Evolutionary conservation across 352 stramenopile species (phyloP).

Genomic region (Globisporangium irregulare): DNA sequence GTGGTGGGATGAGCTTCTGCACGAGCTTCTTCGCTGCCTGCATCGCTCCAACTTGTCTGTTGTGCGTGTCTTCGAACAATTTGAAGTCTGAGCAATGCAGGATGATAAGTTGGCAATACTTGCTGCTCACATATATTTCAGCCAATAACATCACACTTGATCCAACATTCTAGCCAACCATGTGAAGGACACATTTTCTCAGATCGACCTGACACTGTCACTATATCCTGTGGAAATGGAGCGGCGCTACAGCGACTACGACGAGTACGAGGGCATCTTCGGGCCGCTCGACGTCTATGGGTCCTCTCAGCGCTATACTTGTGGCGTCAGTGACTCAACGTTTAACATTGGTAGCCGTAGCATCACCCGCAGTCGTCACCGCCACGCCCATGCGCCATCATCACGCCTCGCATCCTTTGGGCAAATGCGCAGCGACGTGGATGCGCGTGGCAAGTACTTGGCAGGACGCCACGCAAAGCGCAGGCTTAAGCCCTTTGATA

Average conservation of each 20-base stretch:
- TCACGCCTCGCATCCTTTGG: not conserved
- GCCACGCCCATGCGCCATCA: no score
- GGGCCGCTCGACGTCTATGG: slow-evolving; percentile 34
- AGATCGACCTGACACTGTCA: not conserved
- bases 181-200: slow-evolving; percentile 12
- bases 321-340: not conserved
- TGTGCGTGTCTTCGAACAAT: not conserved
- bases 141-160: not conserved
- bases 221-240: not conserved
- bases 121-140: not conserved
- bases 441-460: slow-evolving; percentile 22
- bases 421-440: slow-evolving; percentile 11
- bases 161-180: not conserved
- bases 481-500: slow-evolving; percentile 16
- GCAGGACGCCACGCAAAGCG: slow-evolving; percentile 23
- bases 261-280: slow-evolving; percentile 69
- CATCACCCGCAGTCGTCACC: not conserved
- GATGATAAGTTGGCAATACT: not conserved
- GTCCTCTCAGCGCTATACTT: not conserved
- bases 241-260: slow-evolving; percentile 38
- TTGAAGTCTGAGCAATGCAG: not conserved
- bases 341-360: slow-evolving; percentile 1
- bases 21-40: slow-evolving; percentile 24
- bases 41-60: slow-evolving; percentile 8
- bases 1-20: slow-evolving; percentile 56